Base-by-base conservation (phyloP, 2,329 filamentous ascomycete genomes). In the Leptographium procerum region DNA sequence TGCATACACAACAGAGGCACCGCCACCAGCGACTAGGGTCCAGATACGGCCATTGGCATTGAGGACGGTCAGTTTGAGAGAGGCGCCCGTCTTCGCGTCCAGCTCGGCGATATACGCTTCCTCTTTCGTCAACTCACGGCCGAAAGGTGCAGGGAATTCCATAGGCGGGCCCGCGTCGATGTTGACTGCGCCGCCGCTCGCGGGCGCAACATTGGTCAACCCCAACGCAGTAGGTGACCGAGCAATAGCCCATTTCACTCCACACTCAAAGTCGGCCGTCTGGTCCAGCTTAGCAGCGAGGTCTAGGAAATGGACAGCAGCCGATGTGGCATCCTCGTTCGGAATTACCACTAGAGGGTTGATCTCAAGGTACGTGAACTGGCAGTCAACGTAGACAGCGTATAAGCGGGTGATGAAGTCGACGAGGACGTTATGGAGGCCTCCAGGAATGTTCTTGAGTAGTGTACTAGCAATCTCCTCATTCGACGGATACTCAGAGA, bases 311-410 rank as follows among this genome's bases (percentile, higher is more conserved):
- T 96, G 84, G 57, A 99, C 94, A 48, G 91, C 87, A 59, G 94
- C 94, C 60, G 91, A 96, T 66, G 92, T 97, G 71, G 83, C 88
- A 68, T 91, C 86, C 65, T 83, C 87, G 75, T 97, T 97, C 74
- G 94, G 94, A 69, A 99, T 92, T 72, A 96, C 94, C 62, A 99
- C 94, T 64, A 99, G 81, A 67, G 94, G 94, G 85, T 99, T 99
- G 82, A 99, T 99, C 78, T 99, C 94, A 68, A 99, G 90, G 81
- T 99, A 99, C 70, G 94, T 97, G 84, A 99, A 99, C 77, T 99
- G 94, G 85, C 89, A 95, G 82, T 99, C 94, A 65, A 97, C 94
- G 71, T 97, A 99, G 78, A 99, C 94, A 68, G 92, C 94, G 73
- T 99, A 99, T 66, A 99, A 83, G 69, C 94, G 87, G 70, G 90